These are phyloP conservation scores for Fusarium irregulare DNA, from an alignment of 2,329 filamentous ascomycete species.

Conservation along the genomic window DNA sequence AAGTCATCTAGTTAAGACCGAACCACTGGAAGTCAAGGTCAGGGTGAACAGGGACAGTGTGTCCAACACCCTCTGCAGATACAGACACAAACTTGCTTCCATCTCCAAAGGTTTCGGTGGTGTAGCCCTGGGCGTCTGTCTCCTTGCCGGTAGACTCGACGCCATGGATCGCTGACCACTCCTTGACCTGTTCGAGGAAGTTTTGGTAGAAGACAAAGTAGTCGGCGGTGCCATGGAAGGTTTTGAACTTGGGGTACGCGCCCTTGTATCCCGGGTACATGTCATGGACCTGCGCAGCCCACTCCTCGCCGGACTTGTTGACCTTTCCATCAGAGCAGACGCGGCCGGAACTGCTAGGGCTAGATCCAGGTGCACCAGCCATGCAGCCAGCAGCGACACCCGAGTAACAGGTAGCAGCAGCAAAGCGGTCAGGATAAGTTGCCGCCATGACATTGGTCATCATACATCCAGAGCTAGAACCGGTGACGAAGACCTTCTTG, in stretches of 20 bases:
- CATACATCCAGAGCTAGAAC: slow-evolving; percentile 16
- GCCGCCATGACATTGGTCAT: slow-evolving; percentile 22
- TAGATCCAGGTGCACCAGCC: slow-evolving; percentile 8
- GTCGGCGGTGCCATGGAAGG: slow-evolving; percentile 5
- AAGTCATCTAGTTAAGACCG: not conserved
- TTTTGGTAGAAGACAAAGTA: slow-evolving; percentile 11
- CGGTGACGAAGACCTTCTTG: slow-evolving; percentile 11
- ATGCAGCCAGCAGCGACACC: slow-evolving; percentile 14
- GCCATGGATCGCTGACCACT: slow-evolving; percentile 6
- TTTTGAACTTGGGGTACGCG: slow-evolving; percentile 7
- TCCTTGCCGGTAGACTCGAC: slow-evolving; percentile 2
- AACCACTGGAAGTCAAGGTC: slow-evolving; percentile 21
- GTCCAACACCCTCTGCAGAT: slow-evolving; percentile 11
- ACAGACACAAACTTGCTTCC: slow-evolving; percentile 12
- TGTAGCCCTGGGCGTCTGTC: not conserved
- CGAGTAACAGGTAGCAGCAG: slow-evolving; percentile 14
- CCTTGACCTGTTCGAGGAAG: slow-evolving; percentile 18
- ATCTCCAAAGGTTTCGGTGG: slow-evolving; percentile 4
- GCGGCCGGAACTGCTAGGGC: slow-evolving; percentile 8
- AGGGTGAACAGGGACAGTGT: not conserved
- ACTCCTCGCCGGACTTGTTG: not conserved
- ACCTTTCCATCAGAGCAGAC: slow-evolving; percentile 8
- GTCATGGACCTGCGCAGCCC: not conserved
- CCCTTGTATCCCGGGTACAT: slow-evolving; percentile 16
- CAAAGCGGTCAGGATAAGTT: slow-evolving; percentile 8